Conservation (phyloP, 768 basidiomycete species). For the Hortiboletus campestris region DNA sequence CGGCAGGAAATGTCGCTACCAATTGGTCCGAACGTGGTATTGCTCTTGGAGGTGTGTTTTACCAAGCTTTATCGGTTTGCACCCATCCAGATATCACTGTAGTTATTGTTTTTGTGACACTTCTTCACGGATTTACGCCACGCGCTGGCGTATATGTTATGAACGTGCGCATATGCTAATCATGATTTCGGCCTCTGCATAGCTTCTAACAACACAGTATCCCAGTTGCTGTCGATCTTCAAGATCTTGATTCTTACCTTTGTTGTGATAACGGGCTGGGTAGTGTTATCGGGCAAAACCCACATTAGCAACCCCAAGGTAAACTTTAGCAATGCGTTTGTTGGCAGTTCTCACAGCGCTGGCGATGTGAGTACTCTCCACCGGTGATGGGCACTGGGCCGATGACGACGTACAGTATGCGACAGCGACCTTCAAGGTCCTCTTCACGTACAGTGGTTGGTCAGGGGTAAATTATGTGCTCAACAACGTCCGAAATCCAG, state of each 20-base stretch:
- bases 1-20: constrained; percentile 40
- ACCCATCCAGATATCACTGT: not conserved
- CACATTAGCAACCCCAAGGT: constrained; percentile 53
- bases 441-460: constrained; percentile 51
- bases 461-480: constrained; percentile 54
- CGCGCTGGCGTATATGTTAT: constrained; percentile 48
- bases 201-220: constrained; percentile 9
- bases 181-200: not conserved
- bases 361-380: constrained; percentile 37
- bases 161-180: constrained; percentile 41
- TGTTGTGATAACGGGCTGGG: constrained; percentile 57
- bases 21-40: constrained; percentile 60
- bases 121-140: constrained; percentile 53
- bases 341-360: constrained; percentile 50
- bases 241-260: constrained; percentile 55
- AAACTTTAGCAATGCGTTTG: constrained; percentile 59
- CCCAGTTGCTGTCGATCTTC: constrained; percentile 46
- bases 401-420: constrained; percentile 43
- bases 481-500: constrained; percentile 47
- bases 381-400: not conserved
- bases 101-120: constrained; percentile 52
- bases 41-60: constrained; percentile 48
- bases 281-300: constrained; percentile 58
- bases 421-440: constrained; percentile 58
- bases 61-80: too few relatives aligned